Base-by-base conservation (phyloP, 768 basidiomycete species). In the Mycena pura region DNA sequence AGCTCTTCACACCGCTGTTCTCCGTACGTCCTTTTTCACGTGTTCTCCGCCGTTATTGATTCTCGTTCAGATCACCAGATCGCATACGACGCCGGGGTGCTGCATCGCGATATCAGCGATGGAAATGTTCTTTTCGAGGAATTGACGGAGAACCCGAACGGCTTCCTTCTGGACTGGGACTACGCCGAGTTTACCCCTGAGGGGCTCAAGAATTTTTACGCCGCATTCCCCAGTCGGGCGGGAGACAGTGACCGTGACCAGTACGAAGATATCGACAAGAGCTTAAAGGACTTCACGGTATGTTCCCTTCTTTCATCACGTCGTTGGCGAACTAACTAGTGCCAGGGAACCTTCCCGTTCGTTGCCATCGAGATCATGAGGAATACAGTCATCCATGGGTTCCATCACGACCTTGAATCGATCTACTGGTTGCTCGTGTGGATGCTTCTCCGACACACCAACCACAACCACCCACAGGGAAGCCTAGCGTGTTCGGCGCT, bases 91-190 rank as follows among this genome's bases (percentile, higher is more conserved):
- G 63, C 57, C 19, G 63, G 63, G 22, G 63, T 60, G 19, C 19
- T 47, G 6, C 60, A 55, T 28, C 51, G 63, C 17, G 63, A 64
- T 29, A 25, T 63, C 40, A 63, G 62, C 50, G 62, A 57, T n/a
- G 62, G 62, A 19, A 63, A 63, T 22, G 24, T 63, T 14, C 27
- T 59, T 1, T 54, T 60, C n/a, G 19, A 28, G 5, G 60, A 41
- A 13, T 11, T 17, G 9, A 17, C 34, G 11, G 21, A 7, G 11
- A 45, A 22, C 24, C 21, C 6, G 24, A 9, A 58, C 21, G 56
- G 41, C 2, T 63, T 63, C 22, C 56, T 63, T 5, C 22, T 63
- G 7, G 62, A 59, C 29, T 63, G 50, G 49, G 62, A 63, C 19
- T 59, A 63, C 32, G 56, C 56, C 13, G 51, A 58, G 27, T 63